These are phyloP conservation scores for Arthrobotrys iridis DNA, from an alignment of 2,329 filamentous ascomycete genomes.

Conservation along the genomic window DNA sequence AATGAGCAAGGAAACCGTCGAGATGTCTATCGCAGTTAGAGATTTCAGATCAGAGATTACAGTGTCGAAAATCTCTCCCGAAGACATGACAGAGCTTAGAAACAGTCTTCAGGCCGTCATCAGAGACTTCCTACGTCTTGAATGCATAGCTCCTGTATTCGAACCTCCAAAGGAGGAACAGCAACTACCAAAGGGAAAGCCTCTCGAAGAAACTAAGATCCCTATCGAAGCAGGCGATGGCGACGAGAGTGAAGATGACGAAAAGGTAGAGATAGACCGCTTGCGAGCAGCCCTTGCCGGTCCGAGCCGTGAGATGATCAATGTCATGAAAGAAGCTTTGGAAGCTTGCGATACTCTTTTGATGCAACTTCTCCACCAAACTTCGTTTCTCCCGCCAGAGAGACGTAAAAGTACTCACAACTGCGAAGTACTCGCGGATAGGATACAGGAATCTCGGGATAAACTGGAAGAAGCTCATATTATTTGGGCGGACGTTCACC, in stretches of 20 bases:
- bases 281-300: constrained; percentile 62
- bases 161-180: constrained; percentile 55
- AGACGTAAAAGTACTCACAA: constrained; percentile 2
- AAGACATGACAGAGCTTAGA: constrained; percentile 66
- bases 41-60: constrained; percentile 70
- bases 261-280: constrained; percentile 33
- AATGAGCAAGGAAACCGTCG: constrained; percentile 67
- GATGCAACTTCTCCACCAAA: constrained; percentile 64
- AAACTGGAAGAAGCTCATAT: constrained; percentile 43
- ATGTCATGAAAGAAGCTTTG: constrained; percentile 64
- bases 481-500: constrained; percentile 37
- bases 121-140: constrained; percentile 67
- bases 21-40: constrained; percentile 68
- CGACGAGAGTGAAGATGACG: constrained; percentile 53
- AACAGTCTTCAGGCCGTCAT: constrained; percentile 69
- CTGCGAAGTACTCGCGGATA: constrained; percentile 15
- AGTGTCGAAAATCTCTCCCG: constrained; percentile 66
- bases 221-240: constrained; percentile 24
- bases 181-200: constrained; percentile 8
- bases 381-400: constrained; percentile 28
- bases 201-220: constrained; percentile 40
- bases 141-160: constrained; percentile 66
- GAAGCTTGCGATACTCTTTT: constrained; percentile 66
- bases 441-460: background rate
- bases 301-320: constrained; percentile 65